phyloP scores from a whole-genome alignment of 192 early-diverging fungal species.

The Podila verticillata region DNA sequence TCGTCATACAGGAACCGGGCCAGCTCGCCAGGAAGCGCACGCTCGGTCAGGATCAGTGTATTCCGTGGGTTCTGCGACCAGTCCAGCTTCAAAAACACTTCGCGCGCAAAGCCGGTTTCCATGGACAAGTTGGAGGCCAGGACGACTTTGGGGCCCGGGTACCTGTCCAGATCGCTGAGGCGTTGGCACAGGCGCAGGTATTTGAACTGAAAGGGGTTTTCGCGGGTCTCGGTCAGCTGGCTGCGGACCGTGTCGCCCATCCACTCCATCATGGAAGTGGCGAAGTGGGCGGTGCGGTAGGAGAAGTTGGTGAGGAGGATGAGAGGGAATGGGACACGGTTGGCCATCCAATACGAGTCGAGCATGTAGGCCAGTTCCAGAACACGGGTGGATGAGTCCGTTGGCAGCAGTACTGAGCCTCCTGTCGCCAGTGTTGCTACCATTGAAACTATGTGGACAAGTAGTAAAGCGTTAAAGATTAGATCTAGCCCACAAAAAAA shows the following conservation, averaged over 20 bases:
- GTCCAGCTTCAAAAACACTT: constrained; percentile 80
- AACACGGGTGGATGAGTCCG: constrained; percentile 87
- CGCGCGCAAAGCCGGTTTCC: constrained; percentile 83
- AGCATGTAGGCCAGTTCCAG: constrained; percentile 91
- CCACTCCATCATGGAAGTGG: constrained; percentile 95
- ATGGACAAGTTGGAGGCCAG: constrained; percentile 84
- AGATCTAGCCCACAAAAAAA: background rate
- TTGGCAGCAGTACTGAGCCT: constrained; percentile 89
- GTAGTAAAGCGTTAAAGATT: background rate
- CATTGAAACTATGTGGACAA: constrained; percentile 64
- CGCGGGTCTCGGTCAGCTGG: constrained; percentile 74
- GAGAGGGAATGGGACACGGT: constrained; percentile 71
- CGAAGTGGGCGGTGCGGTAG: constrained; percentile 81
- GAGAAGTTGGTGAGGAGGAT: constrained; percentile 82
- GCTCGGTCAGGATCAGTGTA: constrained; percentile 81
- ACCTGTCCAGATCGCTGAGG: constrained; percentile 73
- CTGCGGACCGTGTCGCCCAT: constrained; percentile 86
- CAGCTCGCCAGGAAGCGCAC: constrained; percentile 76
- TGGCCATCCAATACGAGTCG: constrained; percentile 84
- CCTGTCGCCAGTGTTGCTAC: constrained; percentile 66
- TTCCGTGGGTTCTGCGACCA: constrained; percentile 57
- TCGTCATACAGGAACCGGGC: constrained; percentile 72
- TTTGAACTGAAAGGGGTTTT: constrained; percentile 92
- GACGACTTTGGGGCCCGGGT: constrained; percentile 83
- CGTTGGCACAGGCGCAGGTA: constrained; percentile 75